Evolutionary conservation across 768 basidiomycete genomes (phyloP).

Genomic region (Tricholoma bakamatsutake): DNA sequence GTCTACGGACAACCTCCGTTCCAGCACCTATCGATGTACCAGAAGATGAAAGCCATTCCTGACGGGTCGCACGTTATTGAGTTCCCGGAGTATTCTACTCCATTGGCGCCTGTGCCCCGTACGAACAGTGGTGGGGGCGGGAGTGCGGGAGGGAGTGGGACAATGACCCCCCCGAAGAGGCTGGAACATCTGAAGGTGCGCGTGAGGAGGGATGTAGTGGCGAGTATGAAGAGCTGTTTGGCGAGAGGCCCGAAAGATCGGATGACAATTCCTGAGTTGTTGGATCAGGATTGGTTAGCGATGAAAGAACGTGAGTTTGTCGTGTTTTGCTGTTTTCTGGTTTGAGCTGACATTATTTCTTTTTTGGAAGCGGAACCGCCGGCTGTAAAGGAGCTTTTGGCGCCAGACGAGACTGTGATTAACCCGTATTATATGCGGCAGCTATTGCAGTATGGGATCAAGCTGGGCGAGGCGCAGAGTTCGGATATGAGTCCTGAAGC

Average conservation of each 20-base stretch:
- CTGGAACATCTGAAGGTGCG: conserved; percentile 63
- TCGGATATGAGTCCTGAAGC: conserved; percentile 40
- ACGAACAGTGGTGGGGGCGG: conserved; percentile 11
- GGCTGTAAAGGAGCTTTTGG: conserved; percentile 27
- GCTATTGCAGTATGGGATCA: conserved; percentile 65
- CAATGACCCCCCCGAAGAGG: conserved; percentile 42
- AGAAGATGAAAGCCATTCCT: conserved; percentile 94
- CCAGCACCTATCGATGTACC: conserved; percentile 71
- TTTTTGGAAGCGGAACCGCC: conserved; percentile 21
- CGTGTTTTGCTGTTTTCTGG: neutral
- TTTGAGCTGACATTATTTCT: neutral
- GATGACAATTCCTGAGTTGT: conserved; percentile 80
- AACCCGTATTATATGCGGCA: conserved; percentile 79
- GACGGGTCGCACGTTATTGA: conserved; percentile 70
- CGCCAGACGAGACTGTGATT: conserved; percentile 62
- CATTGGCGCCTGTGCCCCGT: conserved; percentile 37
- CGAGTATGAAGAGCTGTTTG: conserved; percentile 78
- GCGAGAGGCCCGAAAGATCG: conserved; percentile 75
- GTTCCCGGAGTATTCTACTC: conserved; percentile 69
- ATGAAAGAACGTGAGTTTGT: conserved; percentile 49
- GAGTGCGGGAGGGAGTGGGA: conserved; percentile 15
- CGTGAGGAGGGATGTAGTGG: conserved; percentile 75
- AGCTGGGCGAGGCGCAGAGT: conserved; percentile 40
- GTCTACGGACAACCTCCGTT: conserved; percentile 94
- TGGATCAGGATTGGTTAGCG: conserved; percentile 76